phyloP scores from a whole-genome alignment of 345 rosid genomes.

The Salix exigua region DNA sequence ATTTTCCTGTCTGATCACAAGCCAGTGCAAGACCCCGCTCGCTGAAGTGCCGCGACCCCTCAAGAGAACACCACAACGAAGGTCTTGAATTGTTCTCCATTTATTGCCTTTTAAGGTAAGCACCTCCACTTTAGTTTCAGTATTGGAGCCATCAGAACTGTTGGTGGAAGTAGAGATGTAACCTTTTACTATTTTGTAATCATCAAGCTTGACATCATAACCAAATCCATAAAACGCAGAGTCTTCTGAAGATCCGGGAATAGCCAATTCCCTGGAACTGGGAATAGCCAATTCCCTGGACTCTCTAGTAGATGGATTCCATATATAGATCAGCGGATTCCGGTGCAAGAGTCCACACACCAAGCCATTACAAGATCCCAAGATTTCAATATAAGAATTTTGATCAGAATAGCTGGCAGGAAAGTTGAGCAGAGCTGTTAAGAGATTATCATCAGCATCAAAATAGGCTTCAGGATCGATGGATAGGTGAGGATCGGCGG shows the following conservation, averaged over 20 bases:
- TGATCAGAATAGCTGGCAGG: no score
- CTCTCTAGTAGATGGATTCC: background rate
- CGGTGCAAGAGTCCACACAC: background rate
- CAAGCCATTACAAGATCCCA: background rate
- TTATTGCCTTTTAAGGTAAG: background rate
- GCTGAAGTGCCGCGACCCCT: background rate
- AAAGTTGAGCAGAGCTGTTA: no score
- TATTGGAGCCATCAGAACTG: background rate
- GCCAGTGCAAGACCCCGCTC: background rate
- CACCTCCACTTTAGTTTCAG: background rate
- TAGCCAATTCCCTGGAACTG: no score
- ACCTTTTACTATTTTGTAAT: background rate
- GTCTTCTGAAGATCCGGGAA: background rate
- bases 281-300: background rate
- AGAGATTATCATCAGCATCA: no score
- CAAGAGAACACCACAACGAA: background rate
- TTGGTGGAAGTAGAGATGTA: background rate
- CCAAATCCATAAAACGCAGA: background rate
- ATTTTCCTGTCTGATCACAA: background rate
- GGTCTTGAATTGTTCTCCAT: background rate
- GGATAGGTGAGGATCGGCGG: no score
- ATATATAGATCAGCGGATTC: background rate
- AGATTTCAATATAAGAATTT: background rate
- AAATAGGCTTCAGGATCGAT: no score
- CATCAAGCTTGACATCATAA: background rate